Evolutionary conservation across 2,329 filamentous ascomycete genomes (phyloP), one percentile per base, ranked within the genome.

Genomic region (Nemania sp.): DNA sequence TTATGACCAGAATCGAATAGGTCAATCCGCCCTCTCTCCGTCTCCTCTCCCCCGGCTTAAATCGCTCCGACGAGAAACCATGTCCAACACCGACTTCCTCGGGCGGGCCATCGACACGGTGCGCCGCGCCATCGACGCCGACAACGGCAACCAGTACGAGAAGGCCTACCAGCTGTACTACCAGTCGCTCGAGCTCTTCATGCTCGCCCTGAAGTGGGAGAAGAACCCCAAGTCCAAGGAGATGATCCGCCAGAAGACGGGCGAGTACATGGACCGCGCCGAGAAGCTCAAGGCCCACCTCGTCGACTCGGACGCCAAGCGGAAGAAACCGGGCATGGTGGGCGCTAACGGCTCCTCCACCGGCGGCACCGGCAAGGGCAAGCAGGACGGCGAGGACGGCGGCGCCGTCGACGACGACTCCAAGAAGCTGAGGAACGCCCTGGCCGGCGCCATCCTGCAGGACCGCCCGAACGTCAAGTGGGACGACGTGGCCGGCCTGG

Each of bases 161-260:
- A 94, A 96, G 77, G 95, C 95, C 58, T 98, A 98, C 77, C 91
- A 97, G 74, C 84, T 90, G 65, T 99, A 99, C 85, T 97, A 97
- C 81, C 89, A 92, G 69, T 89, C 94, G 53, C 90, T 99, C 69
- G 94, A 99, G 79, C 87, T 98, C 60, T 99, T 98, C 83, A 97
- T 99, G 90, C 90, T 98, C 63, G 95, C 95, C 35, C 84, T 99
- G 62, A 99, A 99, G 83, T 99, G 94, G 94, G 95, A 99, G 81
- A 99, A 98, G 85, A 98, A 97, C 80, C 88, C 90, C 65, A 94
- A 93, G 71, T 93, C 92, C 66, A 98, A 98, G 82, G 92, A 96
- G 74, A 96, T 97, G 86, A 97, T 99, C 77, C 90, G 95, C 69
- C 87, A 90, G 70, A 98, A 98, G 81, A 92, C 93, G 18, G 90